Percentiles rank a stretch among this genome's conserved stretches.
phyloP scores from a whole-genome alignment of 2,329 filamentous ascomycete genomes.

The Beauveria scarabaeidicola region DNA sequence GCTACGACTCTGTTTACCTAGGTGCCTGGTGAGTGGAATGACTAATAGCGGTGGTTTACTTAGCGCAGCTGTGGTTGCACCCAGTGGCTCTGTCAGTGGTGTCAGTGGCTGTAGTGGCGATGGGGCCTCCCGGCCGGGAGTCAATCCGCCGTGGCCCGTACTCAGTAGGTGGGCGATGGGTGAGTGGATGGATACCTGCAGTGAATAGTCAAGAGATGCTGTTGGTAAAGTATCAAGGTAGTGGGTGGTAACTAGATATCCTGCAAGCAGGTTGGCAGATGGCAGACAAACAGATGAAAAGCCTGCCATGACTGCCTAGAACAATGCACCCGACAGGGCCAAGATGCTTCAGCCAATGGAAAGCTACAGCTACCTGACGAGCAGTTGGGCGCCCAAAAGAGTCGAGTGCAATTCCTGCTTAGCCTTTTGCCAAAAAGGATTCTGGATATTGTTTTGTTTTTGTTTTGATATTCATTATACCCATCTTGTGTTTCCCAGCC shows the following conservation, averaged over 20 bases:
- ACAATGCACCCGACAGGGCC: background rate
- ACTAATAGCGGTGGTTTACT: background rate
- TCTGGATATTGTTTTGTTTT: background rate
- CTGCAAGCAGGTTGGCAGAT: no score
- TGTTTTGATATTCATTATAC: background rate
- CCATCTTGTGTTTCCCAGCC: background rate
- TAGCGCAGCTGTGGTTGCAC: background rate
- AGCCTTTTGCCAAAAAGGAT: background rate
- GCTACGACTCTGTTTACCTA: background rate
- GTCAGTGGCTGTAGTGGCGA: background rate
- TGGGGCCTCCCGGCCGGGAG: background rate
- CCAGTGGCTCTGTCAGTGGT: background rate
- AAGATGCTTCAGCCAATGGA: background rate
- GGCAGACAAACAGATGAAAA: background rate
- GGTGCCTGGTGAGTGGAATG: background rate
- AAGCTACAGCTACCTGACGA: background rate
- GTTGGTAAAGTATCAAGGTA: background rate
- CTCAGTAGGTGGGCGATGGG: background rate
- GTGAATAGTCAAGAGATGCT: no score
- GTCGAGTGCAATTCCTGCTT: background rate
- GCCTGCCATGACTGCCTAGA: background rate
- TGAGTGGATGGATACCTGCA: no score
- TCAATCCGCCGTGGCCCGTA: background rate
- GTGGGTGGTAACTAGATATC: background rate
- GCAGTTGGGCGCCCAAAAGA: background rate